Evolutionary conservation across 345 rosid species (phyloP).

Genomic region (Acer campestre): DNA sequence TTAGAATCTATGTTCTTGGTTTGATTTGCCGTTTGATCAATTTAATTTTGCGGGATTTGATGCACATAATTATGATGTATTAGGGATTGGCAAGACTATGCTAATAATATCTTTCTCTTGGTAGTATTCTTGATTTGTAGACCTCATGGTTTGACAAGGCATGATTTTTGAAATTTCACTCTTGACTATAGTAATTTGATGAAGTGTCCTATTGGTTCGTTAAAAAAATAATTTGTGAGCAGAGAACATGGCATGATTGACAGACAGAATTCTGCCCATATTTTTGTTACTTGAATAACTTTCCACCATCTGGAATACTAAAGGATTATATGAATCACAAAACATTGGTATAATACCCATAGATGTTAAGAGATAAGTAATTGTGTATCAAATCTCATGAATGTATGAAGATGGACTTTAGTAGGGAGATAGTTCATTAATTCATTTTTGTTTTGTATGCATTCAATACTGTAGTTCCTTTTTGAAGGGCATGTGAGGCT

Average conservation of each 20-base stretch:
- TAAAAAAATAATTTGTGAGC: background rate
- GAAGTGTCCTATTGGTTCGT: background rate
- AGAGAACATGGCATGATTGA: background rate
- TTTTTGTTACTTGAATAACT: background rate
- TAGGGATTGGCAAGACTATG: too few species aligned
- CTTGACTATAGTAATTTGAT: background rate
- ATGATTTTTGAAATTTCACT: too few species aligned
- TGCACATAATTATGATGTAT: too few species aligned
- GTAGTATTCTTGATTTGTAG: background rate
- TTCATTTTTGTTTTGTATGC: background rate
- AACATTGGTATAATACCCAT: background rate
- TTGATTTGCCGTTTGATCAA: constrained; percentile 30
- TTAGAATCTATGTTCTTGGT: constrained; percentile 17
- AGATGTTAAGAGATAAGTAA: background rate
- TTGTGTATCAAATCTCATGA: background rate
- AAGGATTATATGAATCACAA: background rate
- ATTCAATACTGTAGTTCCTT: background rate
- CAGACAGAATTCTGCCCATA: background rate
- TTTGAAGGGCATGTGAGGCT: background rate
- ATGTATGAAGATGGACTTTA: background rate
- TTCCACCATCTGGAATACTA: background rate
- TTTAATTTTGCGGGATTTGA: background rate
- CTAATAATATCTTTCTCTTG: background rate
- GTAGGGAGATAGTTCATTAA: background rate
- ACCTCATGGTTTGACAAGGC: background rate